phyloP scores from a whole-genome alignment of 2,329 filamentous ascomycete species.

The Fusarium gaditjirri region DNA sequence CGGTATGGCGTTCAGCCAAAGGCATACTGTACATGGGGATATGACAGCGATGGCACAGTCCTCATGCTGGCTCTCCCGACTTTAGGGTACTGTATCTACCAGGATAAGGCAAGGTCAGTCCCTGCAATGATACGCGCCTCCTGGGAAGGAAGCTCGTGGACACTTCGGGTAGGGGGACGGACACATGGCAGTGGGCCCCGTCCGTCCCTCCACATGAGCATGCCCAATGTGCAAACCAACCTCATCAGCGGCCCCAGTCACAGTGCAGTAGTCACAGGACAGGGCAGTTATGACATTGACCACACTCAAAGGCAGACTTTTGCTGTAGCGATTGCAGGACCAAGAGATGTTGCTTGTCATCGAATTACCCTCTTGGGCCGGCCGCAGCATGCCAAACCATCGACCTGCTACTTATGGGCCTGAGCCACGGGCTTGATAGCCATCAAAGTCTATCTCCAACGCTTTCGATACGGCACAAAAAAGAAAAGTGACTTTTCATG shows the following conservation, averaged over 20 bases:
- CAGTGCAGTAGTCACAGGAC: neutral
- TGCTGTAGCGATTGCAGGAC: neutral
- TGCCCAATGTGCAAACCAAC: slow-evolving; percentile 22
- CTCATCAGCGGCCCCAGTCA: slow-evolving; percentile 30
- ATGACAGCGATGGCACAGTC: slow-evolving; percentile 29
- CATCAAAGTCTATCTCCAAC: slow-evolving; percentile 23
- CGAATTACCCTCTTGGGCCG: slow-evolving; percentile 28
- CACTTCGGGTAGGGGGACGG: slow-evolving; percentile 33
- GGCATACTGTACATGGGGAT: slow-evolving; percentile 7
- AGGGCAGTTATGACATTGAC: neutral
- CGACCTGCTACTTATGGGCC: slow-evolving; percentile 19
- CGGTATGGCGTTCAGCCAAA: slow-evolving; percentile 18
- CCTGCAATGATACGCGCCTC: slow-evolving; percentile 31
- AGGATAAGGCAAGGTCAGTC: slow-evolving; percentile 20
- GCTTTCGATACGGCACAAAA: slow-evolving; percentile 29
- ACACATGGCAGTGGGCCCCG: slow-evolving; percentile 44
- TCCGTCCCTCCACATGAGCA: slow-evolving; percentile 33
- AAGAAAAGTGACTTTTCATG: slow-evolving; percentile 30
- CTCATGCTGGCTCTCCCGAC: slow-evolving; percentile 15
- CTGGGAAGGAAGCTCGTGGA: slow-evolving; percentile 33
- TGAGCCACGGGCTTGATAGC: slow-evolving; percentile 21
- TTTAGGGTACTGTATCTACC: slow-evolving; percentile 10
- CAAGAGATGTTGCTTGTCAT: slow-evolving; percentile 15
- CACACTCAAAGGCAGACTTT: slow-evolving; percentile 14
- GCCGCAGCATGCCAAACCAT: slow-evolving; percentile 30